Percentiles rank a stretch among this genome's conserved stretches.
phyloP scores from a whole-genome alignment of 495 filamentous ascomycete genomes.

The Aspergillus mulundensis region DNA sequence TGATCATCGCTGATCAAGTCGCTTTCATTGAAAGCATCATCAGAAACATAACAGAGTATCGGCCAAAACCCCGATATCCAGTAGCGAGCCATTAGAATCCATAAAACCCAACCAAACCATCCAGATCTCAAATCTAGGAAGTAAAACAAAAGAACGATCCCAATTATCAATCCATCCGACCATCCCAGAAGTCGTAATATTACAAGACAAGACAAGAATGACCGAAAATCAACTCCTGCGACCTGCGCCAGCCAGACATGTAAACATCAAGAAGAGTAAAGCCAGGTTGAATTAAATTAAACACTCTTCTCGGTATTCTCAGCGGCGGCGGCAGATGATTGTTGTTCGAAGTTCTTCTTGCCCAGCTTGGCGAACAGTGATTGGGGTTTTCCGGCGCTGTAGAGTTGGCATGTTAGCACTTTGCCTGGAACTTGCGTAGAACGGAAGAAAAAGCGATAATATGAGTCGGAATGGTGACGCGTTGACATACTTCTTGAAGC shows the following conservation, averaged over 20 bases:
- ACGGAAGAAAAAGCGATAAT: background rate
- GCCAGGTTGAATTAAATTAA: conserved; percentile 20
- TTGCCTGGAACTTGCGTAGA: background rate
- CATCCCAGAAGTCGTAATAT: conserved; percentile 7
- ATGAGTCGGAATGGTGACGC: background rate
- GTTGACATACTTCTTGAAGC: conserved; percentile 52
- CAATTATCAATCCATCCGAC: conserved; percentile 1
- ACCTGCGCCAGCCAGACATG: conserved; percentile 11
- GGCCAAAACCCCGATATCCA: conserved; percentile 3
- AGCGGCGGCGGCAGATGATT: conserved; percentile 23
- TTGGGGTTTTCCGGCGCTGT: conserved; percentile 45
- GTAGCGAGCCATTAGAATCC: background rate
- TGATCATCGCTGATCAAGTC: background rate
- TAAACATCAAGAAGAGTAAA: conserved; percentile 4
- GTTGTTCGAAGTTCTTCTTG: conserved; percentile 49
- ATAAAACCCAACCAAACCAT: background rate
- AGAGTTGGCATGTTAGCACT: conserved; percentile 5
- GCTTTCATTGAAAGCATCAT: background rate
- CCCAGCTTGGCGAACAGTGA: conserved; percentile 48
- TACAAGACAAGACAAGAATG: background rate
- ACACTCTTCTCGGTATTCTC: conserved; percentile 4
- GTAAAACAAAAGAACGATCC: conserved; percentile 5
- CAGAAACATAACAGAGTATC: background rate
- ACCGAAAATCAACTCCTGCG: conserved; percentile 10
- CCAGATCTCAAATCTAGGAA: conserved; percentile 9